Percentiles rank a stretch among this genome's conserved stretches.
Evolutionary conservation across 257 asterid species (phyloP).

Genomic region (Nicotiana tomentosiformis): DNA sequence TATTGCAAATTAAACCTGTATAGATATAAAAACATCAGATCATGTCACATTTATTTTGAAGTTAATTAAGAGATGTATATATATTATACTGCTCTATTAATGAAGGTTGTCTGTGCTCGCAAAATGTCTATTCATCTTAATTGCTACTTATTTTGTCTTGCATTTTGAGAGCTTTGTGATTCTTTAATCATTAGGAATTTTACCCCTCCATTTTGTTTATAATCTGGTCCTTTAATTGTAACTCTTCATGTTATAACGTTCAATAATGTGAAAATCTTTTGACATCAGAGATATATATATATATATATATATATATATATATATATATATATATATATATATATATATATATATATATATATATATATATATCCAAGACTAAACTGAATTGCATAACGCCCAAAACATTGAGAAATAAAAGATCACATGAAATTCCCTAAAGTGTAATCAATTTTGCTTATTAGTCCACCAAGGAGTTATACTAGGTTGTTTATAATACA

Average conservation of each 20-base stretch:
- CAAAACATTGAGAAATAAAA: neutral
- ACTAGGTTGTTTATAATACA: too few relatives aligned
- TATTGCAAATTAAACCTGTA: neutral
- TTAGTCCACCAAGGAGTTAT: too few relatives aligned
- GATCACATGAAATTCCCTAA: too few relatives aligned
- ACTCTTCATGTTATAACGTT: neutral
- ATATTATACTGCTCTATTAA: neutral
- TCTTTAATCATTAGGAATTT: neutral
- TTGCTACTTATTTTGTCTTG: neutral
- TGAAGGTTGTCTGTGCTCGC: neutral
- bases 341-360: too few relatives aligned
- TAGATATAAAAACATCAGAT: neutral
- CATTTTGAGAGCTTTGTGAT: neutral
- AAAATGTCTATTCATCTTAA: neutral
- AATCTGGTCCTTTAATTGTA: neutral
- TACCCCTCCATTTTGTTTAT: neutral
- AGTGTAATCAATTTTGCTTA: too few relatives aligned
- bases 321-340: too few relatives aligned
- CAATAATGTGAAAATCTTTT: neutral
- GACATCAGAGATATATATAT: neutral
- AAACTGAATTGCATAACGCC: neutral
- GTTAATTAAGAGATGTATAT: neutral
- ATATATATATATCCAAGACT: neutral
- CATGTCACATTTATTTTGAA: neutral
- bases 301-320: neutral